These are phyloP conservation scores for Pseudophaeomoniella oleicola DNA, from an alignment of 2,329 filamentous ascomycete genomes.

Conservation along the genomic window DNA sequence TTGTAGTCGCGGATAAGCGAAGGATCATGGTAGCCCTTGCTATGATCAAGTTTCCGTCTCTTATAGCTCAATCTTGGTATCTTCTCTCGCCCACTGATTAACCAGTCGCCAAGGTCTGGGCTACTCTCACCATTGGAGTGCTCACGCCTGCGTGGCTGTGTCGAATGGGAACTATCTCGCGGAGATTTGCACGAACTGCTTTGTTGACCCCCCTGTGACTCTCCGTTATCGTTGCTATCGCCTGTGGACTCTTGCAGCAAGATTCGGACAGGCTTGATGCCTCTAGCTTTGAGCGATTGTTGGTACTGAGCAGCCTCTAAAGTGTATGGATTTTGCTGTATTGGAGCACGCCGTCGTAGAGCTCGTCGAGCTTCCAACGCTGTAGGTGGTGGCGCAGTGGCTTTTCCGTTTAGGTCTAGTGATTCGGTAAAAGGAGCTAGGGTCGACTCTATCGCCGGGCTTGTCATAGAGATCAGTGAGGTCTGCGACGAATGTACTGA, in stretches of 20 bases:
- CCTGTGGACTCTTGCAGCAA: conserved; percentile 2
- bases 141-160: too few relatives aligned
- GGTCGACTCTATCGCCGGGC: neutral
- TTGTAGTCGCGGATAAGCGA: neutral
- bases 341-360: conserved; percentile 29
- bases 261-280: conserved; percentile 26
- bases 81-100: neutral
- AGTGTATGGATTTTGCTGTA: conserved; percentile 33
- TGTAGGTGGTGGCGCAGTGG: conserved; percentile 9
- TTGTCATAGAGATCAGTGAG: neutral
- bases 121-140: too few relatives aligned
- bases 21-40: neutral
- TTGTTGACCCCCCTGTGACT: neutral
- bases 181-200: neutral
- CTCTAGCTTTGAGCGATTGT: conserved; percentile 23
- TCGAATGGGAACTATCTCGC: too few relatives aligned
- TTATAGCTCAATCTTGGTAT: neutral
- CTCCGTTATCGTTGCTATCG: too few relatives aligned
- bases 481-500: conserved; percentile 12
- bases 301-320: conserved; percentile 30
- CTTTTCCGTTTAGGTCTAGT: neutral
- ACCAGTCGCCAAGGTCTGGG: neutral
- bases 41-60: neutral
- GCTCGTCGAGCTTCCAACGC: conserved; percentile 16
- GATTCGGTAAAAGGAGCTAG: conserved; percentile 1